Evolutionary conservation across 2,329 filamentous ascomycete species (phyloP), one percentile per base, ranked within the genome.

Genomic region (Monosporascus sp.): DNA sequence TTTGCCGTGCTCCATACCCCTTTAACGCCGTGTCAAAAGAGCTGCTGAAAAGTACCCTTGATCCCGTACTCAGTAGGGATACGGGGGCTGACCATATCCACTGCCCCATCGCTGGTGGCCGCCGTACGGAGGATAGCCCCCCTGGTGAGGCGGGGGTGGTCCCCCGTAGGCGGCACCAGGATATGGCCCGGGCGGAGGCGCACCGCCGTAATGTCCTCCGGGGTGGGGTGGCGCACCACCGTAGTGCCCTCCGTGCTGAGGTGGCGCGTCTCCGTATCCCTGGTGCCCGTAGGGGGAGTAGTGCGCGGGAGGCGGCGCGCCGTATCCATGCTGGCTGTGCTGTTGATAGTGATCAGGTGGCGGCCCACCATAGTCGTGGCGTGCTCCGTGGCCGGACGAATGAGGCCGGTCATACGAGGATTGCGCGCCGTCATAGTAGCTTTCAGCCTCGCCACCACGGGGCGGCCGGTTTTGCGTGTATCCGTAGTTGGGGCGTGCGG

Each of bases 401-500:
- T 46, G 24, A 7, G 43, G 22, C 24, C 6, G 43, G 26, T 31
- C 20, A 8, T 46, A 15, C 22, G 43, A 46, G 20, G 43, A 31
- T 7, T 14, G 43, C 5, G 22, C 14, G 22, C 41, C 38, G 35
- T 41, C 38, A 47, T 37, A 48, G 43, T 52, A 55, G 50, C 48
- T 48, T 46, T 40, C 56, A 47, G 51, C 64, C 62, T 31, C 62
- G 55, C 43, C 59, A 51, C 48, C 56, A 55, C 35, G 51, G 49
- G 48, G 59, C 40, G 60, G 52, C 53, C 63, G 55, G 54, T 69
- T 69, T 43, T 73, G 60, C 26, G 72, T 69, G 54, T 78, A 75
- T n/a, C 73, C 72, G 55, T 74, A 78, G 0, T 68, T 60, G 15
- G 67, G 61, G n/a, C 68, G 56, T 35, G 55, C 5, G 58, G 66